Percentiles rank a stretch among this genome's conserved stretches.
Conservation (phyloP, 2,329 filamentous ascomycete genomes). For the Colletotrichum agaves region DNA sequence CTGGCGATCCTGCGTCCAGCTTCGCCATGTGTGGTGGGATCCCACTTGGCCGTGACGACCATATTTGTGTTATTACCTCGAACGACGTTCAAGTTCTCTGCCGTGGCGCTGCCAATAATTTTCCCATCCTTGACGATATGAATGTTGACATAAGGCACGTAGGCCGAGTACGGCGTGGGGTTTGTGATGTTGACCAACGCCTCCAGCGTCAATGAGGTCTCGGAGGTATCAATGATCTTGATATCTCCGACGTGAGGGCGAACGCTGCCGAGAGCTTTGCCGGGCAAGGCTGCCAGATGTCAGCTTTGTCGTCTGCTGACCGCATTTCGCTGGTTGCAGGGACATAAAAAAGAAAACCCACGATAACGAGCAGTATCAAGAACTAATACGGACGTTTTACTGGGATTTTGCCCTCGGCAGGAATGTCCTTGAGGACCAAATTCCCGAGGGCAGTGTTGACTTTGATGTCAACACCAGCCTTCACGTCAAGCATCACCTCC, state of each 20-base stretch:
- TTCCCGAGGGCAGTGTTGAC: constrained; percentile 84
- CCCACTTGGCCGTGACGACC: constrained; percentile 76
- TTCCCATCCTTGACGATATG: constrained; percentile 79
- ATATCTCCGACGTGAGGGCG: constrained; percentile 77
- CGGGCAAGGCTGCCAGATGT: constrained; percentile 65
- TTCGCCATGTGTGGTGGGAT: constrained; percentile 74
- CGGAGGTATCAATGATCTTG: constrained; percentile 72
- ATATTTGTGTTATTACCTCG: constrained; percentile 80
- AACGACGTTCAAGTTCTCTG: constrained; percentile 69
- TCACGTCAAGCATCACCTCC: constrained; percentile 76
- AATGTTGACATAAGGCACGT: constrained; percentile 82
- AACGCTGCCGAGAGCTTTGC: constrained; percentile 59
- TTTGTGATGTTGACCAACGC: constrained; percentile 87
- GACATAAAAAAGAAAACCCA: constrained; percentile 34
- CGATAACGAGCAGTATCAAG: constrained; percentile 54
- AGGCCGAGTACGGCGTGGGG: constrained; percentile 85
- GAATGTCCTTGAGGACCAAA: constrained; percentile 84
- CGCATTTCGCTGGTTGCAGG: constrained; percentile 25
- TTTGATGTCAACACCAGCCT: constrained; percentile 84
- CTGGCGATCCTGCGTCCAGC: constrained; percentile 71
- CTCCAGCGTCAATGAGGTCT: constrained; percentile 74
- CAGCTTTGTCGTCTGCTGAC: constrained; percentile 42
- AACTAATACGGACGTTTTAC: constrained; percentile 89
- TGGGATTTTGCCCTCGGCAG: constrained; percentile 85
- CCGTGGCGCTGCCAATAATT: constrained; percentile 78